Conservation (phyloP, 805 yeast genomes). For the Cyberlindnera bimundalis region DNA sequence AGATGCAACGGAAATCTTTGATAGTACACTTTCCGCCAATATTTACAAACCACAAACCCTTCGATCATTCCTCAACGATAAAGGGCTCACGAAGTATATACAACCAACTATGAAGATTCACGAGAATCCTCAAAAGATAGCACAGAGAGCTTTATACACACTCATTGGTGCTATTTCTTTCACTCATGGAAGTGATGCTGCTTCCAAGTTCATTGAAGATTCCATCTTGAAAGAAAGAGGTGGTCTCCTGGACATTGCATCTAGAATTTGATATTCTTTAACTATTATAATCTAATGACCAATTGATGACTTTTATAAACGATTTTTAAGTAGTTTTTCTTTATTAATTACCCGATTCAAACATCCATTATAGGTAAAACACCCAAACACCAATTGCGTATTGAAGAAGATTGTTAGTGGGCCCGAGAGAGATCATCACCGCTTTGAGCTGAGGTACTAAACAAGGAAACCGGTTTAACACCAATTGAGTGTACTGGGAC, state of each 20-base stretch:
- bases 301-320: too few relatives aligned
- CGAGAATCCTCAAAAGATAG: background rate
- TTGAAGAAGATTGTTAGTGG: too few relatives aligned
- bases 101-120: background rate
- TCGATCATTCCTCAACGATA: constrained; percentile 3
- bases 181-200: constrained; percentile 18
- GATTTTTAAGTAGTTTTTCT: too few relatives aligned
- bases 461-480: too few relatives aligned
- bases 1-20: constrained; percentile 6
- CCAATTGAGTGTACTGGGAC: background rate
- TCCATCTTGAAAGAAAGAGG: constrained; percentile 18
- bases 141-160: constrained; percentile 19
- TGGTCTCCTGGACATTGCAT: constrained; percentile 20
- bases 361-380: too few relatives aligned
- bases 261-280: too few relatives aligned
- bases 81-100: background rate
- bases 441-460: too few relatives aligned
- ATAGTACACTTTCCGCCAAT: constrained; percentile 3
- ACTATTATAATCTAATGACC: too few relatives aligned
- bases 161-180: constrained; percentile 27
- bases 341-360: too few relatives aligned
- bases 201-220: constrained; percentile 20
- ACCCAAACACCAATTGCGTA: too few relatives aligned
- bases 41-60: background rate
- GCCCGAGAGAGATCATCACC: too few relatives aligned